These are phyloP conservation scores for Penicillium bovifimosum DNA, from an alignment of 495 filamentous ascomycete species.

Conservation along the genomic window DNA sequence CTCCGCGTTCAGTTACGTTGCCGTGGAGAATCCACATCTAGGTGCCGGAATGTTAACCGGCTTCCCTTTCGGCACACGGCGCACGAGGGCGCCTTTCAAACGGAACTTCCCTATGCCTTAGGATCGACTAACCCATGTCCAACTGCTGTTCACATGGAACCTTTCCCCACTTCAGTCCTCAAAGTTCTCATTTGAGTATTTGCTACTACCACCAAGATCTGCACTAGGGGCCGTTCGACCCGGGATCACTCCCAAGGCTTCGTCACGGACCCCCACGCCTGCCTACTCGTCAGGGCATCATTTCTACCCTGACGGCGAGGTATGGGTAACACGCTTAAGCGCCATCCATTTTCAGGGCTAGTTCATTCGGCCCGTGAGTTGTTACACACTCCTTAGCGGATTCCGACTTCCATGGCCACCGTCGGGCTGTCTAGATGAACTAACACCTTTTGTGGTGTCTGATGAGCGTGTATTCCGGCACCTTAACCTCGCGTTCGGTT, in stretches of 20 bases:
- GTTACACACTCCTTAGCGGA: conserved; percentile 58
- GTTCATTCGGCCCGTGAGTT: conserved; percentile 61
- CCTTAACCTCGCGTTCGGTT: conserved; percentile 67
- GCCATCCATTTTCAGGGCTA: conserved; percentile 62
- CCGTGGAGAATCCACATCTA: conserved; percentile 61
- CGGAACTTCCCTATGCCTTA: conserved; percentile 62
- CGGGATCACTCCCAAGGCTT: conserved; percentile 63
- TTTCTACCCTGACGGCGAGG: conserved; percentile 56
- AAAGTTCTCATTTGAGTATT: conserved; percentile 73
- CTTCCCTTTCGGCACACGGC: conserved; percentile 60
- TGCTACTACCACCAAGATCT: conserved; percentile 72
- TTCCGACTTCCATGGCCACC: conserved; percentile 62
- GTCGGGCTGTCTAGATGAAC: conserved; percentile 59
- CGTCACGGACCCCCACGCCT: conserved; percentile 51
- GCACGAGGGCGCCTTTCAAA: conserved; percentile 57
- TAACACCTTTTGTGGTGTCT: conserved; percentile 64
- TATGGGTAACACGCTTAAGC: conserved; percentile 63
- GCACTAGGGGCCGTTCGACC: conserved; percentile 64
- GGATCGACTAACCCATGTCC: conserved; percentile 64
- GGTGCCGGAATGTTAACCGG: conserved; percentile 66
- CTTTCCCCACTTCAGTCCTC: conserved; percentile 68
- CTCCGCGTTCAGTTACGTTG: conserved; percentile 62
- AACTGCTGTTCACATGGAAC: conserved; percentile 67
- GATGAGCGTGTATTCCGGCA: conserved; percentile 66
- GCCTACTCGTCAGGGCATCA: conserved; percentile 51